Conservation (phyloP, 2,329 filamentous ascomycete genomes). For the Fusarium nelsonii region DNA sequence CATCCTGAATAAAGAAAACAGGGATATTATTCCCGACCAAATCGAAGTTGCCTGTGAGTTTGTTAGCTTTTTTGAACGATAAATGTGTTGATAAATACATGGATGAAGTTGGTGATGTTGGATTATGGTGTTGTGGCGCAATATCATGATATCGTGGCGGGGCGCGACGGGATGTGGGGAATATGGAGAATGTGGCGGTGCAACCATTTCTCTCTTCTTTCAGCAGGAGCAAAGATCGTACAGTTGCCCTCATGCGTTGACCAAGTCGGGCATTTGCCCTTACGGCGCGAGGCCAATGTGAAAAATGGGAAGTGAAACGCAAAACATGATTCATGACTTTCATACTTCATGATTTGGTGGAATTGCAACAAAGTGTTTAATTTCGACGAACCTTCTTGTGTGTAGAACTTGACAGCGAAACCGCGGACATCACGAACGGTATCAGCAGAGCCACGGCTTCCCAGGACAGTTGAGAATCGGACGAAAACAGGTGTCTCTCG, state of each 20-base stretch:
- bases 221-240: too few species aligned
- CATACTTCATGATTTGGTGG: not conserved
- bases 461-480: constrained; percentile 83
- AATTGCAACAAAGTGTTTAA: not conserved
- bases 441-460: constrained; percentile 80
- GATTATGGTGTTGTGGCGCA: not conserved
- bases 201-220: too few species aligned
- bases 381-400: constrained; percentile 68
- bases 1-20: constrained; percentile 82
- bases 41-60: constrained; percentile 69
- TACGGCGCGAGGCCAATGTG: not conserved
- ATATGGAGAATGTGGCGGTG: too few species aligned
- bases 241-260: too few species aligned
- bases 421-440: constrained; percentile 87
- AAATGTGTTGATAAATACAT: too few species aligned
- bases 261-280: not conserved
- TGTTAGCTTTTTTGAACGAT: not conserved
- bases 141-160: not conserved
- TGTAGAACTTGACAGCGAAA: constrained; percentile 77
- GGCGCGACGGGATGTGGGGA: too few species aligned
- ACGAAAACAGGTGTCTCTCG: constrained; percentile 61
- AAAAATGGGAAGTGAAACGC: not conserved
- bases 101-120: not conserved
- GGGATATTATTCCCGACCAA: constrained; percentile 80
- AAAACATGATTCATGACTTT: not conserved